Percentiles rank a stretch among this genome's conserved stretches.
phyloP scores from a whole-genome alignment of 1,284 basidiomycete species.

The Cystobasidiaceae sp. region DNA sequence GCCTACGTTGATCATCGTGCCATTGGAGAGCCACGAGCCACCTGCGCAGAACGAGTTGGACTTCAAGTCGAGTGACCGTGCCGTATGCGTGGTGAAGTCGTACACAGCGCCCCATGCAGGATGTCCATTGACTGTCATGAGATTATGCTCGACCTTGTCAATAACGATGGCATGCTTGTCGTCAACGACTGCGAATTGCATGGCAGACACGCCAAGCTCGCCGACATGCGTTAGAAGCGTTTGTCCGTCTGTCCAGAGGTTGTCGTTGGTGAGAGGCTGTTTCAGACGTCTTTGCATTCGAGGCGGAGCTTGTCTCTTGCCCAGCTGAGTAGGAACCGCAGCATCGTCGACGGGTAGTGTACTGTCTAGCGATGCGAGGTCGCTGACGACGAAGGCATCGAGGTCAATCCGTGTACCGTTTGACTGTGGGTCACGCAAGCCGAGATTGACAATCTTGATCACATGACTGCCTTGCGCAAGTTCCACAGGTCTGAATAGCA shows the following conservation, averaged over 20 bases:
- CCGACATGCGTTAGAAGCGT: constrained; percentile 44
- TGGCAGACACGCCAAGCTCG: constrained; percentile 69
- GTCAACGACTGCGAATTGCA: constrained; percentile 65
- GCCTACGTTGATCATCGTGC: constrained; percentile 61
- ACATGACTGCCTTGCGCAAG: constrained; percentile 56
- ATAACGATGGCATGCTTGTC: constrained; percentile 64
- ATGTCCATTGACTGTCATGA: constrained; percentile 29
- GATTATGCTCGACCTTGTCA: constrained; percentile 71
- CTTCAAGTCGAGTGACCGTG: constrained; percentile 60
- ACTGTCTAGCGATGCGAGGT: too few species aligned
- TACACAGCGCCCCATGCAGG: constrained; percentile 48
- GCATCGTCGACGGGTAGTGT: too few species aligned
- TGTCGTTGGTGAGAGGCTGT: neutral
- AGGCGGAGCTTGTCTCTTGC: neutral
- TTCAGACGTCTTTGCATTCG: neutral
- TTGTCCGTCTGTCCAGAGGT: constrained; percentile 1
- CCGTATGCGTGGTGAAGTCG: constrained; percentile 57
- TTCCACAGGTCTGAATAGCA: constrained; percentile 59
- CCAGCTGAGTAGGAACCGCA: too few species aligned
- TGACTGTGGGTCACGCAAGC: neutral
- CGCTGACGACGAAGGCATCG: neutral
- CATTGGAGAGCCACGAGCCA: constrained; percentile 66
- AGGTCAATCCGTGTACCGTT: neutral
- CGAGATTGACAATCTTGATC: constrained; percentile 54
- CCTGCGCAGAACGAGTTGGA: constrained; percentile 87